Conservation (phyloP, 257 asterid genomes). For the Fraxinus excelsior region DNA sequence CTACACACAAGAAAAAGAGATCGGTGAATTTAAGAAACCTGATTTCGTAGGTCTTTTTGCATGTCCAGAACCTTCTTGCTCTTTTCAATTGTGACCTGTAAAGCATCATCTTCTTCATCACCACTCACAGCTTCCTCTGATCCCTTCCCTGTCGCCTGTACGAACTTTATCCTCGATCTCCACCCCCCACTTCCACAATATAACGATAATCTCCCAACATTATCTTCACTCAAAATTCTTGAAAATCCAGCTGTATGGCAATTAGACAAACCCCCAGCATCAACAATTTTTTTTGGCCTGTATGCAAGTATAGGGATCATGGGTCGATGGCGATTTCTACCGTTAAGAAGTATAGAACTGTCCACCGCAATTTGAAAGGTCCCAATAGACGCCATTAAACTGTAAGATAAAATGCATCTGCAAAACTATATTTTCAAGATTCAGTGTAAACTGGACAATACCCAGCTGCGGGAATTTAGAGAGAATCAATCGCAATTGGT, state of each 20-base stretch:
- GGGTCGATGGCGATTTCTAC: conserved; percentile 39
- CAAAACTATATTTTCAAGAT: conserved; percentile 23
- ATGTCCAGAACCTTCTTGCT: conserved; percentile 72
- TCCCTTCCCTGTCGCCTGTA: conserved; percentile 45
- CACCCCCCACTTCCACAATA: conserved; percentile 40
- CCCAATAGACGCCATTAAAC: conserved; percentile 56
- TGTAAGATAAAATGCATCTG: conserved; percentile 36
- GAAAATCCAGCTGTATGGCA: conserved; percentile 35
- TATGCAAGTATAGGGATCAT: conserved; percentile 39
- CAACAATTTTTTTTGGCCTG: conserved; percentile 38
- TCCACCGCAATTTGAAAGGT: conserved; percentile 59
- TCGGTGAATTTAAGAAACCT: conserved; percentile 43
- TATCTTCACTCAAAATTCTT: conserved; percentile 32
- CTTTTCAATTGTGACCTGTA: conserved; percentile 71
- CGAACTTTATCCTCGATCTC: conserved; percentile 43
- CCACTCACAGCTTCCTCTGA: conserved; percentile 42
- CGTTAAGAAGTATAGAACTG: conserved; percentile 37
- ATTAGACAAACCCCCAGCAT: conserved; percentile 35
- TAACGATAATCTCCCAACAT: conserved; percentile 36
- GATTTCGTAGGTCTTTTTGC: conserved; percentile 70
- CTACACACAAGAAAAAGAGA: background rate
- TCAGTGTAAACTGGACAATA: conserved; percentile 12
- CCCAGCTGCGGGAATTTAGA: conserved; percentile 27
- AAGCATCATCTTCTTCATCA: conserved; percentile 58
- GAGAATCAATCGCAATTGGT: conserved; percentile 20